Evolutionary conservation across 352 stramenopile species (phyloP).

Genomic region (Phytophthora pinifolia): DNA sequence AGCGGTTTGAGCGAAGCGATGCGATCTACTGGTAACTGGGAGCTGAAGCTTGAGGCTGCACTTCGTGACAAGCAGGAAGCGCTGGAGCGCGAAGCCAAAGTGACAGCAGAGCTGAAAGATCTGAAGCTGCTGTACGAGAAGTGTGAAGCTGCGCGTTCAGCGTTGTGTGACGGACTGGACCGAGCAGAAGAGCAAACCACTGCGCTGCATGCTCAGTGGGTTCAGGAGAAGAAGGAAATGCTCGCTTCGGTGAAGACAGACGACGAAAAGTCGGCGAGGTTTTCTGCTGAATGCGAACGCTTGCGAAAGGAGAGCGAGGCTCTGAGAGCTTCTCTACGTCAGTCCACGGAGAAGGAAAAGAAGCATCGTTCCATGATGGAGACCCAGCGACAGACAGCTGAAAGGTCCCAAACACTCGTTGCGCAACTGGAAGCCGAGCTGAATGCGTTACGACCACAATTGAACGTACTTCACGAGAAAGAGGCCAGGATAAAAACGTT

Average conservation of each 20-base stretch:
- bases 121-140: slow-evolving; percentile 45
- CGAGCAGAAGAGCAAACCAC: slow-evolving; percentile 55
- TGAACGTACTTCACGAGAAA: slow-evolving; percentile 36
- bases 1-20: slow-evolving; percentile 31
- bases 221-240: slow-evolving; percentile 59
- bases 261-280: slow-evolving; percentile 29
- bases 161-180: slow-evolving; percentile 46
- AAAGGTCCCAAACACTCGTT: slow-evolving; percentile 35
- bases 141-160: slow-evolving; percentile 40
- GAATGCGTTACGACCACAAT: slow-evolving; percentile 22
- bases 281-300: slow-evolving; percentile 40
- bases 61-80: slow-evolving; percentile 34
- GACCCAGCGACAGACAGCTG: slow-evolving; percentile 19
- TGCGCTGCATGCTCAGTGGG: slow-evolving; percentile 56
- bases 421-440: slow-evolving; percentile 39
- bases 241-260: slow-evolving; percentile 33
- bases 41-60: slow-evolving; percentile 35
- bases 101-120: slow-evolving; percentile 36
- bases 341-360: slow-evolving; percentile 38
- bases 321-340: slow-evolving; percentile 32
- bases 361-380: slow-evolving; percentile 30
- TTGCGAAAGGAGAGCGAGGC: slow-evolving; percentile 43
- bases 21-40: slow-evolving; percentile 27
- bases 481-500: slow-evolving; percentile 38
- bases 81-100: slow-evolving; percentile 19